Base-by-base conservation (phyloP, 2,329 filamentous ascomycete species). In the Ophiostoma ips region DNA sequence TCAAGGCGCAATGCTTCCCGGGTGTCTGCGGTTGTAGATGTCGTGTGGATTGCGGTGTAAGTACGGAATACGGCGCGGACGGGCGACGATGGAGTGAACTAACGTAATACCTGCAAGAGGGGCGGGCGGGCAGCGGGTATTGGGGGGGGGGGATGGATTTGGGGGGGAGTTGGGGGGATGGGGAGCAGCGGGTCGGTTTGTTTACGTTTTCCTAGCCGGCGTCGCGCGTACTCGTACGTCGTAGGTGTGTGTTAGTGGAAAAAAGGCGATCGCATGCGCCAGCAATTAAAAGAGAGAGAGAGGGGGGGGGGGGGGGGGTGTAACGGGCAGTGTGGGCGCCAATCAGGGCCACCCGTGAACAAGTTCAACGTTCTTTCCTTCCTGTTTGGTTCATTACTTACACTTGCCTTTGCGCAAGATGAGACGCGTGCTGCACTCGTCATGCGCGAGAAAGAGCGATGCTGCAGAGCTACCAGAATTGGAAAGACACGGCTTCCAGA, bases 141-240 rank as follows among this genome's bases (percentile, higher is more conserved):
- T 47, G 44, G 50, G 31, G 49, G 16, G 44, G 50, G 31, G 49
- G 16, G n/a, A 16, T 24, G 44, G 31, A 34, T 11, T 41, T 41
- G 37, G 37, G 37, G 37, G 12, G 3, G 31, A 12, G 9, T 31
- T 31, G 31, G 31, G 31, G 34, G 37, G 18, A 33, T 43, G 37
- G 18, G 37, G 13, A 21, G 38, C 40, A 15, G 37, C 37, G 37
- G 37, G 36, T 13, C 36, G 49, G 49, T 52, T 53, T 51, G 49
- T 53, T 53, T 51, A 49, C 46, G 52, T 53, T 51, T 49, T 51
- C 8, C 15, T 41, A 5, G 36, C 30, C 9, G 43, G 47, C 51
- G 51, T 50, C 51, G 51, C 51, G 51, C 8, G 24, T 28, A 28
- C 4, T 5, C 24, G 8, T 28, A 8, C 24, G n/a, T n/a, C n/a